phyloP scores from a whole-genome alignment of 2,329 filamentous ascomycete species.

The Aspergillus sclerotialis region DNA sequence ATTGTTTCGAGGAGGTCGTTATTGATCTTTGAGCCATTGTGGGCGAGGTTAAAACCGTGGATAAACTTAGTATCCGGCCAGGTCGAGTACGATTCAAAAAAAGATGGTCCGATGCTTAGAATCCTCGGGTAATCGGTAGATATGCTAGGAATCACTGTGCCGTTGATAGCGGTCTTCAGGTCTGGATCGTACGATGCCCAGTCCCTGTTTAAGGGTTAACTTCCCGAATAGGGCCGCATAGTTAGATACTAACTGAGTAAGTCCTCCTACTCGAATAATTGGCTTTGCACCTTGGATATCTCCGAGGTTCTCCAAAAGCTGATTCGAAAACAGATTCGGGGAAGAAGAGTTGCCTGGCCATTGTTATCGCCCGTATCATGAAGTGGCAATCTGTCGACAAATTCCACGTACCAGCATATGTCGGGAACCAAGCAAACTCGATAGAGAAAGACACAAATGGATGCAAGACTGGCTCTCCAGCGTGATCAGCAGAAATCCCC shows the following conservation, averaged over 20 bases:
- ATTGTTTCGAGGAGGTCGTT: slow-evolving; percentile 49
- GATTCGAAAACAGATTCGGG: slow-evolving; percentile 56
- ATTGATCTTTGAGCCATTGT: slow-evolving; percentile 47
- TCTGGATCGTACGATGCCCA: slow-evolving; percentile 54
- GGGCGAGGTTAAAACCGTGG: slow-evolving; percentile 56
- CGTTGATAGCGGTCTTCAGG: slow-evolving; percentile 45
- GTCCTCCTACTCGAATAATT: slow-evolving; percentile 57
- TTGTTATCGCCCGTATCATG: not conserved
- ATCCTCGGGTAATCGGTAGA: slow-evolving; percentile 56
- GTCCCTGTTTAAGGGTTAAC: slow-evolving; percentile 38
- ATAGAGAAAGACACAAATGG: slow-evolving; percentile 48
- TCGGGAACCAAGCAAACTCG: slow-evolving; percentile 47
- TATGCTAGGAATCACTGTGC: slow-evolving; percentile 43
- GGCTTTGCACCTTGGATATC: slow-evolving; percentile 51
- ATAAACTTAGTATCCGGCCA: slow-evolving; percentile 51
- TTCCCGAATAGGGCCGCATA: not conserved
- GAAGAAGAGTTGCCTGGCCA: slow-evolving; percentile 47
- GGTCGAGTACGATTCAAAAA: slow-evolving; percentile 57
- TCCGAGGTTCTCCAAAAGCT: slow-evolving; percentile 52
- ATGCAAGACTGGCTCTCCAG: slow-evolving; percentile 10
- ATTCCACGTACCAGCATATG: slow-evolving; percentile 38
- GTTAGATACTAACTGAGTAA: slow-evolving; percentile 44
- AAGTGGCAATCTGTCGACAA: slow-evolving; percentile 1
- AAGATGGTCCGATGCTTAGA: slow-evolving; percentile 54
- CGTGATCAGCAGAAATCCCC: too few species aligned